These are phyloP conservation scores for Myriosclerotinia curreyana DNA, from an alignment of 2,329 filamentous ascomycete species.

Conservation along the genomic window DNA sequence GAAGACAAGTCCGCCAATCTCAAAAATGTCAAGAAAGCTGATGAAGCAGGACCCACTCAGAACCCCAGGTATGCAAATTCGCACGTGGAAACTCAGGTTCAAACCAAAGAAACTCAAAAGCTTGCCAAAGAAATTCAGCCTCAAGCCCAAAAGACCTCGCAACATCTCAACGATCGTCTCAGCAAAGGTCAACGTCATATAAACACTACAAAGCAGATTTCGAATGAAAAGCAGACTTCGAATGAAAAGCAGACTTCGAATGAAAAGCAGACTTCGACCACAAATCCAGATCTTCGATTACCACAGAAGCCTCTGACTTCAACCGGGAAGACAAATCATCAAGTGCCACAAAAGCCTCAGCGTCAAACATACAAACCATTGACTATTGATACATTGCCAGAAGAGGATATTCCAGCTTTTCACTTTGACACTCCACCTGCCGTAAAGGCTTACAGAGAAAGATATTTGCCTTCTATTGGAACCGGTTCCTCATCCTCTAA, in stretches of 20 bases:
- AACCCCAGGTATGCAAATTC: background rate
- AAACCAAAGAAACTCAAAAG: background rate
- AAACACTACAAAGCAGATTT: background rate
- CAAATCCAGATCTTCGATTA: background rate
- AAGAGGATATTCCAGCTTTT: background rate
- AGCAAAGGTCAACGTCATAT: background rate
- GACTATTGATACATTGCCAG: background rate
- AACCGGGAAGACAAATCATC: background rate
- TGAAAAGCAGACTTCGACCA: background rate
- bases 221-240: background rate
- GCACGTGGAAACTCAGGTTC: background rate
- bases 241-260: background rate
- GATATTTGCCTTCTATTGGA: constrained; percentile 10
- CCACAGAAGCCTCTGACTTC: background rate
- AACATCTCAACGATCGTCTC: background rate
- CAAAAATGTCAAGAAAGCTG: background rate
- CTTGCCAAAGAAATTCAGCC: background rate
- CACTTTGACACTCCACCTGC: background rate
- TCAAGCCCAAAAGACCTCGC: background rate
- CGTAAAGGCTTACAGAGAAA: constrained; percentile 3
- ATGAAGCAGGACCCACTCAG: too few relatives aligned
- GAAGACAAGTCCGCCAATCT: background rate
- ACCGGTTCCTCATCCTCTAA: background rate
- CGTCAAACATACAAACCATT: background rate
- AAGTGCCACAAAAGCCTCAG: background rate